Evolutionary conservation across 192 early-diverging fungal genomes (phyloP), one percentile per base, ranked within the genome.

Genomic region (Helicostylum pulchrum): DNA sequence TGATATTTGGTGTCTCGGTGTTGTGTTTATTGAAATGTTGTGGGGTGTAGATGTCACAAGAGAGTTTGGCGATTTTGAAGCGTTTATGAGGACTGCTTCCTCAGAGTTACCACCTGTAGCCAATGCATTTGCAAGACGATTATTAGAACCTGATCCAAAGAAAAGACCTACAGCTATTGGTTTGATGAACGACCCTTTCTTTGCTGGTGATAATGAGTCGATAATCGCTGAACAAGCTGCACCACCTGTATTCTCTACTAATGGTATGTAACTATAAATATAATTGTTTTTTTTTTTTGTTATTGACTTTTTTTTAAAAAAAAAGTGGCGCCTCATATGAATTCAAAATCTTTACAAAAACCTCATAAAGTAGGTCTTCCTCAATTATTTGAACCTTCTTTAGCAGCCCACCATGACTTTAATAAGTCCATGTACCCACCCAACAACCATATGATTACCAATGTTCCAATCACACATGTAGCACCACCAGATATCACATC

Each of bases 161-260:
- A 84, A 87, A 57, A 78, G 92, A 3, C 86, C 88, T 7, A 89
- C 86, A 43, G 90, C 91, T 0, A 70, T 90, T 58, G 90, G 92
- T 53, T 70, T 91, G 0, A 77, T 94, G 34, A 85, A 84, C 12
- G 78, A 91, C 53, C 77, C 88, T 20, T 88, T 92, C 42, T 89
- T 94, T 45, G 63, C 65, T 23, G 78, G 84, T 32, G 86, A 70
- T 19, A 63, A 53, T 15, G 53, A 57, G 6, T 20, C 53, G 0
- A 32, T 45, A 8, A 26, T 46, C 4, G 20, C 53, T 7, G 31
- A 52, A 4, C 31, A 56, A 12, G 45, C 26, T 20, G 36, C 39
- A 7, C 36, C 60, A 0, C 60, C 60, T 36, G 32, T 62, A n/a
- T 65, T 56, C 44, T 14, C 39, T 2, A 39, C 56, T 4, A 42